Base-by-base conservation (phyloP, 345 rosid genomes). In the Brassica incana region DNA sequence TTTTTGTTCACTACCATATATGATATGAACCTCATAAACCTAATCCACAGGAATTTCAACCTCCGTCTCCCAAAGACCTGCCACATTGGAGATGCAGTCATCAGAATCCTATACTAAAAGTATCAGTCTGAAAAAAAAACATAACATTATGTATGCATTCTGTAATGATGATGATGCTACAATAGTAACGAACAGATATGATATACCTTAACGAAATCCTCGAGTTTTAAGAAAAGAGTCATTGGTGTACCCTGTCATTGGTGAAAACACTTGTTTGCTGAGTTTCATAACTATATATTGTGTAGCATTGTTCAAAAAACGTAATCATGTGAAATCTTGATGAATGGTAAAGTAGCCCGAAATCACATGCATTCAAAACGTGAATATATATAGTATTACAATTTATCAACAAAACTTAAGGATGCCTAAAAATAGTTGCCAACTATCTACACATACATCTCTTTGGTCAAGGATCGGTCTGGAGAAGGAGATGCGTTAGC, bases 11-110 rank as follows among this genome's bases (percentile, higher is more conserved):
- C 5, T 5, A 36, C 43, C 43, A 45, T 45, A 11, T 45, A 2
- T 45, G 67, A 11, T 45, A 2, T 45, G 67, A 48, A 38, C 64
- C 14, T 20, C 72, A 15, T 27, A 3, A 9, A 65, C 59, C 85
- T 84, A 89, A 73, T 92, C 97, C 73, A 88, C 96, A 1, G 89
- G 94, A 77, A 90, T 91, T 84, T 92, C 97, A 23, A 88, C 94
- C 75, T 92, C 91, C 94, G 89, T 87, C 83, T 85, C 86, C 91
- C 90, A 40, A 92, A 88, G 85, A 89, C 83, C 97, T 88, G 92
- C 60, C 50, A 65, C 52, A 18, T 7, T 64, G 9, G 3, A 62
- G 35, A 62, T 5, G 10, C 73, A 52, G 14, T 14, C 11, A 32
- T 67, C 58, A 79, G 69, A 25, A 25, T 25, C 12, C 72, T 45